Evolutionary conservation across 2,329 filamentous ascomycete species (phyloP).

Genomic region (Sporothrix brunneoviolacea): DNA sequence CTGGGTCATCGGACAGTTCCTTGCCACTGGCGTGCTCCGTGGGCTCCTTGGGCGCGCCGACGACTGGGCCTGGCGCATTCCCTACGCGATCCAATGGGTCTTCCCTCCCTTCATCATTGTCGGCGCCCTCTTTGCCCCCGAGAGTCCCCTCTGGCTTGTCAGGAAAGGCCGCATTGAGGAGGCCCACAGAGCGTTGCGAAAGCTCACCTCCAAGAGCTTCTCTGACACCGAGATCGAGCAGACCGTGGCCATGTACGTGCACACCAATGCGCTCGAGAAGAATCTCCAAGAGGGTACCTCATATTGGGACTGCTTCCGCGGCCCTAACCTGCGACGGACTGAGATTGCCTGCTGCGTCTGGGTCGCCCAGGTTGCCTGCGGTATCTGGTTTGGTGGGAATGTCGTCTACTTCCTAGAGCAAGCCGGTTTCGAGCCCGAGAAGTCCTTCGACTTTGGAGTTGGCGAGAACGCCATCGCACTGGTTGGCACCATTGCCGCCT

Average conservation of each 20-base stretch:
- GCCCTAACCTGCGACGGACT: slow-evolving; percentile 43
- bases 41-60: slow-evolving; percentile 7
- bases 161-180: slow-evolving; percentile 35
- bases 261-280: slow-evolving; percentile 52
- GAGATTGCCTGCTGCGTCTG: slow-evolving; percentile 40
- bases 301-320: slow-evolving; percentile 46
- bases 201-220: slow-evolving; percentile 29
- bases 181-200: slow-evolving; percentile 32
- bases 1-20: slow-evolving; percentile 18
- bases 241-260: slow-evolving; percentile 44
- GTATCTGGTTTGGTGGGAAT: slow-evolving; percentile 36
- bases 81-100: slow-evolving; percentile 13
- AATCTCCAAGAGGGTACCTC: slow-evolving; percentile 42
- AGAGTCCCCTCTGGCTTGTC: slow-evolving; percentile 23
- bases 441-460: slow-evolving; percentile 34
- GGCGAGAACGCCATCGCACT: slow-evolving; percentile 44
- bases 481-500: slow-evolving; percentile 44
- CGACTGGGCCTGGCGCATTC: slow-evolving; percentile 18
- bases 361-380: slow-evolving; percentile 34
- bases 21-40: slow-evolving; percentile 13
- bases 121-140: slow-evolving; percentile 12
- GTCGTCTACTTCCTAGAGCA: slow-evolving; percentile 35
- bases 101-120: slow-evolving; percentile 9
- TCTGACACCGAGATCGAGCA: slow-evolving; percentile 19
- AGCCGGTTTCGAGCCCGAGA: slow-evolving; percentile 34